phyloP scores from a whole-genome alignment of 495 filamentous ascomycete genomes.

The Aspergillus sparsus region DNA sequence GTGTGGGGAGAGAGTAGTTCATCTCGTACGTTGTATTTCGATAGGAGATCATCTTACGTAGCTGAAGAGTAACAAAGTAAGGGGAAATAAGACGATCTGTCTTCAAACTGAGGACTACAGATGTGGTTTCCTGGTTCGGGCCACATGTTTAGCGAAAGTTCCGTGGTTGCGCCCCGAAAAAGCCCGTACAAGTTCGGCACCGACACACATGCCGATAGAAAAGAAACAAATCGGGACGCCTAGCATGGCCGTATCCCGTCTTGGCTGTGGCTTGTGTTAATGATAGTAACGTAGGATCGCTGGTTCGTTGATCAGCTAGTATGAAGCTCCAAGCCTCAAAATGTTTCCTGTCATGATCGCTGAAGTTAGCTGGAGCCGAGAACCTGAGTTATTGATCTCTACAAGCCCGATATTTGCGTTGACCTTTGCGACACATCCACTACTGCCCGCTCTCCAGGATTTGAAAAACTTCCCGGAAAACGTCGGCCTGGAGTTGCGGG shows the following conservation, averaged over 20 bases:
- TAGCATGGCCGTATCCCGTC: conserved; percentile 10
- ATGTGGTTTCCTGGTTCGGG: neutral
- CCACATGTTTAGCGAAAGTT: neutral
- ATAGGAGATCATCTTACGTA: no score
- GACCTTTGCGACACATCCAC: no score
- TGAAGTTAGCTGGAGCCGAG: neutral
- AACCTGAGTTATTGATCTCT: neutral
- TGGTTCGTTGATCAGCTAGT: neutral
- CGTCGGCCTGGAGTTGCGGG: conserved; percentile 11
- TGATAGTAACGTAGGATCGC: neutral
- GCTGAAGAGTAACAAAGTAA: no score
- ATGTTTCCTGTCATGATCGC: no score
- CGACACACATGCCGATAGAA: neutral
- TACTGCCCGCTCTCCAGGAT: neutral
- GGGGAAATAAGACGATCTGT: no score
- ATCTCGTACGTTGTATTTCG: no score
- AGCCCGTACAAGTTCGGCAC: conserved; percentile 8
- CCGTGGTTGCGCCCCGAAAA: conserved; percentile 9
- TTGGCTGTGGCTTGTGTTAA: conserved; percentile 13
- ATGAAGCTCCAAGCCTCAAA: neutral
- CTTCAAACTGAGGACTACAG: no score
- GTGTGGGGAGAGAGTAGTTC: no score
- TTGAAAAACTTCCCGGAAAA: neutral
- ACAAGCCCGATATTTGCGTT: no score
- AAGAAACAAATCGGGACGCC: conserved; percentile 9